These are phyloP conservation scores for Pouteria campechiana DNA, from an alignment of 179 eudicot genomes.

Conservation along the genomic window DNA sequence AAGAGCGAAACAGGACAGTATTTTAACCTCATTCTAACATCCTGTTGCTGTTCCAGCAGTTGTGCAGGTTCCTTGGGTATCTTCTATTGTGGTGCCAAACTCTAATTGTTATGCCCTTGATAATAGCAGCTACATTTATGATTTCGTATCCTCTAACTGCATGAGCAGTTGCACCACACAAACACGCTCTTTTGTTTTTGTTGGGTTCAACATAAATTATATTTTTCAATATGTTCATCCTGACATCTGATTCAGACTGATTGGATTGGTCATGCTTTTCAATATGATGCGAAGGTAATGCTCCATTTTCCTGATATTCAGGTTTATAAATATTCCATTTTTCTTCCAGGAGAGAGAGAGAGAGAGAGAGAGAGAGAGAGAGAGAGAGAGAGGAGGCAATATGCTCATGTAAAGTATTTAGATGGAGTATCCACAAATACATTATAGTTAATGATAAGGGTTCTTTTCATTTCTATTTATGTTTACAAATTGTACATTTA, in stretches of 20 bases:
- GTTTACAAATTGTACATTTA: background rate
- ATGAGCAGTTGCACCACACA: background rate
- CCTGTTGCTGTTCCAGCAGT: too few species aligned
- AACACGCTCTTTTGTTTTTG: too few species aligned
- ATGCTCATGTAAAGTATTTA: background rate
- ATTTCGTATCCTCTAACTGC: constrained; percentile 71
- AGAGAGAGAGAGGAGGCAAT: too few species aligned
- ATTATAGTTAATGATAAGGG: too few species aligned
- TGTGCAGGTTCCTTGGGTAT: constrained; percentile 33
- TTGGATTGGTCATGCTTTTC: constrained; percentile 62
- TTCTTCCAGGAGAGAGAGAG: background rate
- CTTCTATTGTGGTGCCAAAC: constrained; percentile 51
- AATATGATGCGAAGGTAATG: constrained; percentile 70
- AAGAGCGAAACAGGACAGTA: too few species aligned
- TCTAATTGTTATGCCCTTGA: constrained; percentile 80
- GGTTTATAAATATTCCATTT: background rate
- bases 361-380: too few species aligned
- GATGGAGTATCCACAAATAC: background rate
- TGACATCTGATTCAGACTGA: constrained; percentile 30
- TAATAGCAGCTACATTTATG: constrained; percentile 70
- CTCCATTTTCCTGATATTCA: constrained; percentile 1
- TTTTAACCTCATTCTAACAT: too few species aligned
- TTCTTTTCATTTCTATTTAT: background rate
- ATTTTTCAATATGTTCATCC: background rate
- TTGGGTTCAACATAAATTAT: background rate